Evolutionary conservation across 2,329 filamentous ascomycete species (phyloP), one percentile per base, ranked within the genome.

Genomic region (Harringtonia aguacate): DNA sequence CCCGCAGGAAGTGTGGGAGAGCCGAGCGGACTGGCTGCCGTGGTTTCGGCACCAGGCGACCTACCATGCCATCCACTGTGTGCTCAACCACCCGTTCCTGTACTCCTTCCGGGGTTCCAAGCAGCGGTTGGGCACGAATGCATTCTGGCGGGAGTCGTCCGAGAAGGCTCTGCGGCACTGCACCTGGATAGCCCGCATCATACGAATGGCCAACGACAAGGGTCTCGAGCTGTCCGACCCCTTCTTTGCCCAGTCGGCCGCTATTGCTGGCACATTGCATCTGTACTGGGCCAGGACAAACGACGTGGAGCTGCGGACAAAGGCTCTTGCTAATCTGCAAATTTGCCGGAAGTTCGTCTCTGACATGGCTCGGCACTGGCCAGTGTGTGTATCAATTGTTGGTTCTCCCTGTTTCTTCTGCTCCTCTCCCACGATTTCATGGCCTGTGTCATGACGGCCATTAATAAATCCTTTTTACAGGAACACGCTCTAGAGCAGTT

Each of bases 11-110:
- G 43, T 73, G 12, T 60, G 60, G 45, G 48, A 58, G 12, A 66
- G 69, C 42, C 60, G 65, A 3, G 63, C 66, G 43, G 73, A 73
- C 52, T 74, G 69, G 68, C 62, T 62, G 0, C 66, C 70, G 0
- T 74, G 70, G 70, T 53, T 74, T 17, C 72, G 70, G 51, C 60
- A 71, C 41, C 70, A 74, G 49, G 71, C 74, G 50, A 71, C 66
- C 2, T 74, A 73, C 52, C 70, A 74, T 41, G 63, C 63, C 13
- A 72, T 73, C 39, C 61, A 65, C 12, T 70, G 68, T 0, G 66
- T 73, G 3, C 54, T 74, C 30, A 73, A 74, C 50, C 70, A 74
- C 44, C 70, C 70, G 0, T 73, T 74, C 47, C 59, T 74, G 8
- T 73, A 73, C 52, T 72, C 72, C 14, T 61, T 71, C 13, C n/a